Evolutionary conservation across 257 asterid species (phyloP).

Genomic region (Nicotiana attenuata): DNA sequence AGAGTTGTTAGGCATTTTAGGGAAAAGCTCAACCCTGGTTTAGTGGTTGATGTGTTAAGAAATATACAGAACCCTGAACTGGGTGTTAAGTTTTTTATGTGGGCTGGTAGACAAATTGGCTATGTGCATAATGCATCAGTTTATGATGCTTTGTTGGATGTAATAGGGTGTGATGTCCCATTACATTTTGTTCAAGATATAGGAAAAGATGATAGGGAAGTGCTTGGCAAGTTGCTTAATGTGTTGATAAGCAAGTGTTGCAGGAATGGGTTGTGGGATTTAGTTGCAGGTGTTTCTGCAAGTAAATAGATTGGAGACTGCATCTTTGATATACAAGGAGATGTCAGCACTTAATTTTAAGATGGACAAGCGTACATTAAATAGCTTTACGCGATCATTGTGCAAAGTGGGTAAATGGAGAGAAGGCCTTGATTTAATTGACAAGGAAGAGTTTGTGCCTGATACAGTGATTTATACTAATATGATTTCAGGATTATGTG

Average conservation of each 20-base stretch:
- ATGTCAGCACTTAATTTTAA: conserved; percentile 58
- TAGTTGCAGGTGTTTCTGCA: conserved; percentile 81
- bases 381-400: conserved; percentile 47
- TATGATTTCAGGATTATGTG: conserved; percentile 88
- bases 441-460: conserved; percentile 69
- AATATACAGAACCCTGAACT: conserved; percentile 51
- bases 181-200: conserved; percentile 48
- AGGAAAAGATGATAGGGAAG: conserved; percentile 57
- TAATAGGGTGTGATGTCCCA: conserved; percentile 32
- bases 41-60: conserved; percentile 66
- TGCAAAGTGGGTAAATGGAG: conserved; percentile 85
- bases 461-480: conserved; percentile 71
- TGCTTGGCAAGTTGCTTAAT: conserved; percentile 74
- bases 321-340: conserved; percentile 69
- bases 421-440: conserved; percentile 77
- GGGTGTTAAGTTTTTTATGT: conserved; percentile 80
- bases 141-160: conserved; percentile 62
- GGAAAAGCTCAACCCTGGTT: conserved; percentile 50
- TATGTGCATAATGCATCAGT: conserved; percentile 60
- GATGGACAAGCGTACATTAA: conserved; percentile 62
- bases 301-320: conserved; percentile 63
- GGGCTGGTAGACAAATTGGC: conserved; percentile 97
- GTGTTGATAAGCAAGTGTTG: conserved; percentile 73
- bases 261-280: conserved; percentile 73
- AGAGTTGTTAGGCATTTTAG: conserved; percentile 68